These are phyloP conservation scores for Rhynchosporium agropyri DNA, from an alignment of 2,329 filamentous ascomycete genomes.

Conservation along the genomic window DNA sequence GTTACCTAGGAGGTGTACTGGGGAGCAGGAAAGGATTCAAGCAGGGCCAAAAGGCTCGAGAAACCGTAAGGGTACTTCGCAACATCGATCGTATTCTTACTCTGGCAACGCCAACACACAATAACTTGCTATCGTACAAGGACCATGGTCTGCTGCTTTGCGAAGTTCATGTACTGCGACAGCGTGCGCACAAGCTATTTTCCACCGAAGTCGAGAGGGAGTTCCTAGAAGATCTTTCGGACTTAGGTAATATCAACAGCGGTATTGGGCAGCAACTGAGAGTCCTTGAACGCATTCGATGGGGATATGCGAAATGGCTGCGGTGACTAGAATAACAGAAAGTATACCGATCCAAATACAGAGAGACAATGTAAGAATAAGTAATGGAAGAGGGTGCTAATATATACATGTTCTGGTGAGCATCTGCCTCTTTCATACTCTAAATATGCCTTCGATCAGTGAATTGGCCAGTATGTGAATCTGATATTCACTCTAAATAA, in stretches of 20 bases:
- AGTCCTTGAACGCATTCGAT: conserved; percentile 81
- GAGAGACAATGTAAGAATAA: conserved; percentile 10
- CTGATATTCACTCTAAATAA: background rate
- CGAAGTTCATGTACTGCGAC: conserved; percentile 82
- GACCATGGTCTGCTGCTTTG: conserved; percentile 89
- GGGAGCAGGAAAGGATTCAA: conserved; percentile 70
- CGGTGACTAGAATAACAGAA: conserved; percentile 27
- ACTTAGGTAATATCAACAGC: conserved; percentile 77
- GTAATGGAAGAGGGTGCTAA: too few species aligned
- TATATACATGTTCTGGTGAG: too few species aligned
- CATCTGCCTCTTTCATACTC: too few species aligned
- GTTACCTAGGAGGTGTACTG: conserved; percentile 71
- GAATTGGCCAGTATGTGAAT: background rate
- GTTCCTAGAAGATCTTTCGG: conserved; percentile 85
- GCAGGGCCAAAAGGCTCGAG: conserved; percentile 65
- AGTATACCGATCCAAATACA: conserved; percentile 16
- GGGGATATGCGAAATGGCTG: conserved; percentile 85
- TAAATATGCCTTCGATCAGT: too few species aligned
- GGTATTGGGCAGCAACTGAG: conserved; percentile 77
- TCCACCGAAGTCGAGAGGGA: conserved; percentile 77
- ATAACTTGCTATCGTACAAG: conserved; percentile 82
- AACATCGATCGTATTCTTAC: conserved; percentile 84
- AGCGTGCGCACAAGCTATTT: conserved; percentile 67
- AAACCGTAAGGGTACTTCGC: conserved; percentile 76
- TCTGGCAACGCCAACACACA: conserved; percentile 68